phyloP scores from a whole-genome alignment of 1,284 basidiomycete species.

The Sporisorium graminicola region DNA sequence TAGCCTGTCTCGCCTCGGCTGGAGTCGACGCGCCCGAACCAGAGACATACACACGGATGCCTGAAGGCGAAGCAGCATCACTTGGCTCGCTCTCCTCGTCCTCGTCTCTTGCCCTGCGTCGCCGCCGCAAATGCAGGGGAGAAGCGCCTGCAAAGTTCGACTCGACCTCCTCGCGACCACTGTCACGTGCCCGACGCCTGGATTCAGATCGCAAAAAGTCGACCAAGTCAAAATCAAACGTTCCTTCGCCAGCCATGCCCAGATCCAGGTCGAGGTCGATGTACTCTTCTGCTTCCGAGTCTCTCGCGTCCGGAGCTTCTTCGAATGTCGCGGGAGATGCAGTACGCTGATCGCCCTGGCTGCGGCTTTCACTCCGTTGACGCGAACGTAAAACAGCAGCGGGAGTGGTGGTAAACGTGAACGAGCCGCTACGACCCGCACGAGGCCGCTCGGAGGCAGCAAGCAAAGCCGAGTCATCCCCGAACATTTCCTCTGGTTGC shows the following conservation, averaged over 20 bases:
- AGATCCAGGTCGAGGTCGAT: constrained; percentile 42
- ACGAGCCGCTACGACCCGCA: constrained; percentile 28
- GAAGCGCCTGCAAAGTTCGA: constrained; percentile 1
- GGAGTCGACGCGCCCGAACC: constrained; percentile 42
- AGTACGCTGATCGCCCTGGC: background rate
- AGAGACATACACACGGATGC: constrained; percentile 30
- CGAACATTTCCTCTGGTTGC: background rate
- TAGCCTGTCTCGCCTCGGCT: constrained; percentile 39
- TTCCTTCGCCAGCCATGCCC: constrained; percentile 33
- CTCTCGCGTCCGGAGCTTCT: constrained; percentile 8
- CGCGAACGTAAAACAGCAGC: constrained; percentile 40
- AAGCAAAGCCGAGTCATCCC: background rate
- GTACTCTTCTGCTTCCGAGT: constrained; percentile 33
- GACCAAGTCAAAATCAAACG: constrained; percentile 43
- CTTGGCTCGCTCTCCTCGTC: constrained; percentile 9
- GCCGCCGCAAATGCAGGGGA: constrained; percentile 2
- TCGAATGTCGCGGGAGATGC: constrained; percentile 2
- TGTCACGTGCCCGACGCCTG: constrained; percentile 11
- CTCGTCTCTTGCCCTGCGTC: background rate
- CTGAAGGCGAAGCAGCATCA: constrained; percentile 6
- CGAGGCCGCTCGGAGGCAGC: constrained; percentile 21
- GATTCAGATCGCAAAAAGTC: constrained; percentile 36
- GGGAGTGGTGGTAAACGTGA: constrained; percentile 43
- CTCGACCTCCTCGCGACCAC: constrained; percentile 2
- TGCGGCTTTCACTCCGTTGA: constrained; percentile 28